Conservation (phyloP, 164 flowering plant genomes). For the Vitis vinifera region ASM3070453v1 NC_081807.1:17595501-17596000, state of each 20-base stretch:
- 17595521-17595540: conserved; percentile 44
- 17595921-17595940: too few relatives aligned
- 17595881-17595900: too few relatives aligned
- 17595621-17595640: conserved; percentile 69
- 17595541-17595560: conserved; percentile 54
- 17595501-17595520: too few relatives aligned
- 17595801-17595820: too few relatives aligned
- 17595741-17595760: conserved; percentile 49
- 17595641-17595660: conserved; percentile 65
- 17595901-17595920: too few relatives aligned
- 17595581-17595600: conserved; percentile 28
- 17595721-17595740: conserved; percentile 63
- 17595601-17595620: conserved; percentile 44
- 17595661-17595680: conserved; percentile 72
- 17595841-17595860: too few relatives aligned
- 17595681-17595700: conserved; percentile 61
- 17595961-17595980: too few relatives aligned
- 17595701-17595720: conserved; percentile 56
- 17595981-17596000: too few relatives aligned
- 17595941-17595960: too few relatives aligned
- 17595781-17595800: conserved; percentile 60
- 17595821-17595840: too few relatives aligned
- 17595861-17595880: too few relatives aligned
- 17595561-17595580: conserved; percentile 29
- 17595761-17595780: conserved; percentile 55